Evolutionary conservation across 306 rosid species (phyloP).

Genomic region (Datisca glomerata): DNA sequence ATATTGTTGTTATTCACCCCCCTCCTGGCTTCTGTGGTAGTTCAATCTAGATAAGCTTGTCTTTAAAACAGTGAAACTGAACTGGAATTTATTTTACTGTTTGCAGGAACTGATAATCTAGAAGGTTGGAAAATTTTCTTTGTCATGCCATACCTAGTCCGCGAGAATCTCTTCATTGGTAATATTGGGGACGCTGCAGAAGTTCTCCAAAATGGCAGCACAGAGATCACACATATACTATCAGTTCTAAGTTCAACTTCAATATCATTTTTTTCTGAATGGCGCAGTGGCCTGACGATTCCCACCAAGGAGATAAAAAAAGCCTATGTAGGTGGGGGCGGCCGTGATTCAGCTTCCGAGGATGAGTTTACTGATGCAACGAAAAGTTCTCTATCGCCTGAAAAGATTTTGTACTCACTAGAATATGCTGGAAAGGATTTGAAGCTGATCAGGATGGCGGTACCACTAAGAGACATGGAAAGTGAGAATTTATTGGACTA

Average conservation of each 20-base stretch:
- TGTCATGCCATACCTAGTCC: slow-evolving; percentile 70
- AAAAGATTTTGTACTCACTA: slow-evolving; percentile 49
- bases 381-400: slow-evolving; percentile 35
- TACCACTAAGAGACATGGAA: slow-evolving; percentile 77
- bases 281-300: slow-evolving; percentile 40
- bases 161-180: slow-evolving; percentile 72
- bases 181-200: slow-evolving; percentile 69
- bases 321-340: slow-evolving; percentile 33
- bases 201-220: slow-evolving; percentile 42
- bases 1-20: too few species aligned
- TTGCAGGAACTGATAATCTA: background rate
- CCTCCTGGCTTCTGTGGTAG: too few species aligned
- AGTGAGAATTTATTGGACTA: slow-evolving; percentile 64
- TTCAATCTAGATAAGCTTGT: too few species aligned
- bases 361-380: slow-evolving; percentile 21
- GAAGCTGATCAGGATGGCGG: slow-evolving; percentile 77
- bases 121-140: background rate
- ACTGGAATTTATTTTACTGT: slow-evolving; percentile 1
- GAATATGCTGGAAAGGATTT: slow-evolving; percentile 78
- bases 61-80: background rate
- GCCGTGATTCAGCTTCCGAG: slow-evolving; percentile 17
- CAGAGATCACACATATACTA: slow-evolving; percentile 49
- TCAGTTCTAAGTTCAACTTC: slow-evolving; percentile 81
- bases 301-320: slow-evolving; percentile 51
- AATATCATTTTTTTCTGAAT: slow-evolving; percentile 68